These are phyloP conservation scores for Lecanosticta acicola DNA, from an alignment of 2,329 filamentous ascomycete species.

Conservation along the genomic window DNA sequence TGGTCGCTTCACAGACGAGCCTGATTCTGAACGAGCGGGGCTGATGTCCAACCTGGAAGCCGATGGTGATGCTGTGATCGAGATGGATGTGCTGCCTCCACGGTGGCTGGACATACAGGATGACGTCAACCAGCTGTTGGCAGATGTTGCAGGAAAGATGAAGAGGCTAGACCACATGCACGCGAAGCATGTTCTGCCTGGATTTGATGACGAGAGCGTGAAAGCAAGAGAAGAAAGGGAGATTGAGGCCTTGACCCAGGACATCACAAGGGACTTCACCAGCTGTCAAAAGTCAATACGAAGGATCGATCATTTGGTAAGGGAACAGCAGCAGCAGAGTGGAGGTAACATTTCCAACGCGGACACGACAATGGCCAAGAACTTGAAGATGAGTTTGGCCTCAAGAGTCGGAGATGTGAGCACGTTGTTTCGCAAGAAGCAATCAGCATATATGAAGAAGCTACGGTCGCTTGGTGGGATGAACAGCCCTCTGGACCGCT, in stretches of 20 bases:
- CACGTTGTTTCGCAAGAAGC: constrained; percentile 91
- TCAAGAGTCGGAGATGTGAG: constrained; percentile 85
- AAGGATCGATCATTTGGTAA: constrained; percentile 79
- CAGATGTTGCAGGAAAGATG: constrained; percentile 74
- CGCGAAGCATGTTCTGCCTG: constrained; percentile 92
- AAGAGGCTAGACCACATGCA: constrained; percentile 85
- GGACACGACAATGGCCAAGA: constrained; percentile 92
- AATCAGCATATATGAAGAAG: constrained; percentile 84
- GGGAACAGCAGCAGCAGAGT: constrained; percentile 63
- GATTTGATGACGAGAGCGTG: constrained; percentile 90
- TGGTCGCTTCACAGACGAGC: constrained; percentile 43
- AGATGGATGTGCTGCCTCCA: constrained; percentile 94
- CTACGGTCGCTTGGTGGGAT: constrained; percentile 42
- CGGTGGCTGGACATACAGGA: constrained; percentile 95
- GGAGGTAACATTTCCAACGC: constrained; percentile 65
- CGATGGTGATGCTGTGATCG: constrained; percentile 90
- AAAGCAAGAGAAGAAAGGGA: constrained; percentile 81
- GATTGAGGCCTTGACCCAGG: constrained; percentile 85
- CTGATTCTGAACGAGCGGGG: constrained; percentile 59
- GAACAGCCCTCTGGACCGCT: constrained; percentile 43
- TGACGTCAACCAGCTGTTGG: constrained; percentile 78
- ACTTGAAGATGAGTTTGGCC: constrained; percentile 88
- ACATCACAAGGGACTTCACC: constrained; percentile 84
- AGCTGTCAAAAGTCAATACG: constrained; percentile 85
- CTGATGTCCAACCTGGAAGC: constrained; percentile 69